These are phyloP conservation scores for Penicillium polonicum DNA, from an alignment of 2,329 filamentous ascomycete species.

Conservation along the genomic window DNA sequence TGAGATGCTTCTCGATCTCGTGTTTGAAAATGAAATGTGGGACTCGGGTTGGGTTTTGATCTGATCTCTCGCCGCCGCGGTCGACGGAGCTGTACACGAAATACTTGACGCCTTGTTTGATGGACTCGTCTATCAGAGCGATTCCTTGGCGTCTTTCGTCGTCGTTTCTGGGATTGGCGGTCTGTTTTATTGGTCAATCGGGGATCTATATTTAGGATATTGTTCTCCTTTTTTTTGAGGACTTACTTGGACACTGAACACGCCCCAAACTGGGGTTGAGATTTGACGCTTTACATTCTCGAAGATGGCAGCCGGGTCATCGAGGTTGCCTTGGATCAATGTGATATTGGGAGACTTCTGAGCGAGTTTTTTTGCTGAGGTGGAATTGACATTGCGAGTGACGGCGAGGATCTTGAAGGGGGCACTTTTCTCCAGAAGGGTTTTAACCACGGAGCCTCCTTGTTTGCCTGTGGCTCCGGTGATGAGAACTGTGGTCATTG, in stretches of 20 bases:
- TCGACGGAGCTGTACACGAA: conserved; percentile 67
- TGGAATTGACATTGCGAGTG: conserved; percentile 54
- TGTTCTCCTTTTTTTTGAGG: not conserved
- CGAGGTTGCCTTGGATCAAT: conserved; percentile 59
- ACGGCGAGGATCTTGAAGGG: conserved; percentile 57
- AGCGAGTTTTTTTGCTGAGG: conserved; percentile 45
- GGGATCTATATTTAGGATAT: too few species aligned
- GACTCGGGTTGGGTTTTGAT: conserved; percentile 54
- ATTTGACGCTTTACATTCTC: conserved; percentile 41
- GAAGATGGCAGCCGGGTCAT: conserved; percentile 54
- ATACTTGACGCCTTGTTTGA: conserved; percentile 56
- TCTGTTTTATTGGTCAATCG: not conserved
- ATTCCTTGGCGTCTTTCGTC: conserved; percentile 58
- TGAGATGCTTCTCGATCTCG: conserved; percentile 62
- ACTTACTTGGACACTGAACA: conserved; percentile 60
- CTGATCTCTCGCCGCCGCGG: conserved; percentile 57
- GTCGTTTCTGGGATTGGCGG: not conserved
- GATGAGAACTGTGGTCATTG: conserved; percentile 31
- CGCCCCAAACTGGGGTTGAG: conserved; percentile 53
- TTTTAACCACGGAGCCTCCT: conserved; percentile 37
- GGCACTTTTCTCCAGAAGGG: conserved; percentile 28
- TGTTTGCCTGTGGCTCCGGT: conserved; percentile 46
- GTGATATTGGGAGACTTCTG: conserved; percentile 49
- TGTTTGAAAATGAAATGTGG: conserved; percentile 64
- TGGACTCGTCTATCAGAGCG: conserved; percentile 56